A percentile compares a stretch with the other conserved stretches of the same genome.
phyloP scores from a whole-genome alignment of 768 basidiomycete species.

The Mycena venus region DNA sequence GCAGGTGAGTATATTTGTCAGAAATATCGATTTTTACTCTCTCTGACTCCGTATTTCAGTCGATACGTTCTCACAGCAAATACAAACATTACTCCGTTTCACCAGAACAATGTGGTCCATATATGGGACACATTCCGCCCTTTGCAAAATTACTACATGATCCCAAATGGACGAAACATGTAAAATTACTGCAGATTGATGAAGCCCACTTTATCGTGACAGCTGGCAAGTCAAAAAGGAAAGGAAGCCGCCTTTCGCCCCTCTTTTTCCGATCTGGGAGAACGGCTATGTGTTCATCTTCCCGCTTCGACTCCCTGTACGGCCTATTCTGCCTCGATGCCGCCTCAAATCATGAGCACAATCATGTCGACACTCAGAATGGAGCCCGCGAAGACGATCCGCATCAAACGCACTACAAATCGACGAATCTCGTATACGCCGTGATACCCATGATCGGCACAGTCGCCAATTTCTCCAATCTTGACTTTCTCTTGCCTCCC shows the following conservation, averaged over 20 bases:
- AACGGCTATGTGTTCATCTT: too few relatives aligned
- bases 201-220: slow-evolving; percentile 30
- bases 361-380: background rate
- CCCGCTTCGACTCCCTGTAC: too few relatives aligned
- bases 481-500: background rate
- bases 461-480: background rate
- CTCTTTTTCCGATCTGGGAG: too few relatives aligned
- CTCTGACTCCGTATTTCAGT: too few relatives aligned
- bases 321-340: too few relatives aligned
- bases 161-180: background rate
- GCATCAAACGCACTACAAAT: background rate
- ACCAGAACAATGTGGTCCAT: too few relatives aligned
- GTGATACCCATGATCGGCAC: background rate
- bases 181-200: slow-evolving; percentile 21
- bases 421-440: background rate
- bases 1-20: slow-evolving; percentile 35
- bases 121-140: too few relatives aligned
- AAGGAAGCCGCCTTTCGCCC: background rate
- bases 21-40: too few relatives aligned
- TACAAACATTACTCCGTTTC: too few relatives aligned
- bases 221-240: slow-evolving; percentile 13
- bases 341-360: too few relatives aligned
- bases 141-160: background rate
- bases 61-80: too few relatives aligned
- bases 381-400: background rate